Evolutionary conservation across 805 yeast species (phyloP).

Genomic region (Jamesozyma gamospora): DNA sequence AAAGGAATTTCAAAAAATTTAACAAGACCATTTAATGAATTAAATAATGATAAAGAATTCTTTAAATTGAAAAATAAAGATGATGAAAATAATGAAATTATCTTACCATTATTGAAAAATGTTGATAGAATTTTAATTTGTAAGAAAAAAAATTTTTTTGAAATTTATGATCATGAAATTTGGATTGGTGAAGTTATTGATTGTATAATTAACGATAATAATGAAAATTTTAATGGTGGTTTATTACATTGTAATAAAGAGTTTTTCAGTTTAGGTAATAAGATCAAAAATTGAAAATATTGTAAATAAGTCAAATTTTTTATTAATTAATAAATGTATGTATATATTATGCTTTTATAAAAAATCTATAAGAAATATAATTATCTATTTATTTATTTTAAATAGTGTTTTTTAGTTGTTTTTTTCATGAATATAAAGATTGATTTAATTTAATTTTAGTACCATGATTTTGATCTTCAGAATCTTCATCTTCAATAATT

Average conservation of each 20-base stretch:
- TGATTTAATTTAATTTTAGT: conserved; percentile 20
- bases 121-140: conserved; percentile 59
- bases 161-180: conserved; percentile 77
- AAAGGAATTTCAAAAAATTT: conserved; percentile 29
- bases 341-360: no score
- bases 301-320: background rate
- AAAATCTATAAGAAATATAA: no score
- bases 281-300: conserved; percentile 12
- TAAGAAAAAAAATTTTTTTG: conserved; percentile 40
- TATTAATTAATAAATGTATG: no score
- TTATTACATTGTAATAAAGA: conserved; percentile 52
- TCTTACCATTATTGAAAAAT: conserved; percentile 47
- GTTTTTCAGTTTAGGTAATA: conserved; percentile 43
- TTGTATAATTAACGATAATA: conserved; percentile 30
- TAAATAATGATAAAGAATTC: conserved; percentile 29
- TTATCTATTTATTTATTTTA: no score
- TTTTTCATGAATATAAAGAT: conserved; percentile 20
- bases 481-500: conserved; percentile 23
- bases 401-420: no score
- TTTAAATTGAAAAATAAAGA: conserved; percentile 3
- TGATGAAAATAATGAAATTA: conserved; percentile 9
- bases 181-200: conserved; percentile 77
- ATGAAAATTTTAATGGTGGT: conserved; percentile 40
- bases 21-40: conserved; percentile 46
- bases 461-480: conserved; percentile 12